These are phyloP conservation scores for Kwoniella dejecticola DNA, from an alignment of 768 basidiomycete genomes.

Conservation along the genomic window DNA sequence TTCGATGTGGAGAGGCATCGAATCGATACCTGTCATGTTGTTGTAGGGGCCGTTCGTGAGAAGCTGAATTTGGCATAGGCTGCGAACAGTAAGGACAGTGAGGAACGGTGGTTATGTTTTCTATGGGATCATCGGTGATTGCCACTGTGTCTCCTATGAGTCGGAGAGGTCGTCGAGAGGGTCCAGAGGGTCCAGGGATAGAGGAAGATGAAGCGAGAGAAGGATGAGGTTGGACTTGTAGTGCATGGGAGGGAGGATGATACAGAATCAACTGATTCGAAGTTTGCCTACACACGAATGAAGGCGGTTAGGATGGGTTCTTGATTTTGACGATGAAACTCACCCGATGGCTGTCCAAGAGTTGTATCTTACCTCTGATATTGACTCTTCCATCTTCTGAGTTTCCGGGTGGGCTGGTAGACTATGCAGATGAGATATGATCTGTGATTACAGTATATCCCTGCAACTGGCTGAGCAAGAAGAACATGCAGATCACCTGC, in stretches of 20 bases:
- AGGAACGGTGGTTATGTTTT: conserved; percentile 12
- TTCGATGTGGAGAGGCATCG: neutral
- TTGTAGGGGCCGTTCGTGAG: too few species aligned
- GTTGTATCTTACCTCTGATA: neutral
- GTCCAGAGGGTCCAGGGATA: conserved; percentile 19
- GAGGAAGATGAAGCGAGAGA: neutral
- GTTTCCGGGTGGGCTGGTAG: neutral
- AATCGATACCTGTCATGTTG: neutral
- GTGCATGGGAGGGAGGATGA: conserved; percentile 49
- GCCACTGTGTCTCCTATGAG: conserved; percentile 5
- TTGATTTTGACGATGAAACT: neutral
- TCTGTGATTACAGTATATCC: too few species aligned
- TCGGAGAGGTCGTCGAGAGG: conserved; percentile 23
- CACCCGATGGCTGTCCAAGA: conserved; percentile 47
- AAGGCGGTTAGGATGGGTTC: neutral
- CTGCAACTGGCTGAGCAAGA: too few species aligned
- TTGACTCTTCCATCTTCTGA: conserved; percentile 1
- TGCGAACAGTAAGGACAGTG: conserved; percentile 50
- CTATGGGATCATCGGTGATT: conserved; percentile 12
- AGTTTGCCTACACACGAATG: conserved; percentile 33
- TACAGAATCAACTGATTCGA: conserved; percentile 53
- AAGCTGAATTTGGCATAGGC: conserved; percentile 34
- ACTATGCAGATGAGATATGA: too few species aligned
- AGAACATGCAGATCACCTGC: too few species aligned
- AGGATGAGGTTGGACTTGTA: conserved; percentile 42